A percentile compares a stretch with the other conserved stretches of the same genome.
Conservation (phyloP, 208 protist species). For the Polymyxa betae region DNA sequence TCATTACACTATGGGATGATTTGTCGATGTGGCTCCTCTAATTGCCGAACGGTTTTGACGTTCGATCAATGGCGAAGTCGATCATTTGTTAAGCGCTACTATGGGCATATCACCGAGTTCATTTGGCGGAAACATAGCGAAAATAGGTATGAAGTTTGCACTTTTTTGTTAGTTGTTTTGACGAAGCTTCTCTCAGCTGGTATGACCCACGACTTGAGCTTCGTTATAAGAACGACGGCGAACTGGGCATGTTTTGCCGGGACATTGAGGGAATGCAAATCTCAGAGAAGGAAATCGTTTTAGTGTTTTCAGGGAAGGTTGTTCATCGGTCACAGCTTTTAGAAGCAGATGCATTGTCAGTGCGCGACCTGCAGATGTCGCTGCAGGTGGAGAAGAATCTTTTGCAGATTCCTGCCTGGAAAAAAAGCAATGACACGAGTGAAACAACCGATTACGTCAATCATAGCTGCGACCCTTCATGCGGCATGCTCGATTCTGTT, state of each 20-base stretch:
- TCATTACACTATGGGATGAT: slow-evolving; percentile 45
- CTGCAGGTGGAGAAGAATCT: slow-evolving; percentile 12
- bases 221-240: neutral
- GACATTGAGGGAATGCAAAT: neutral
- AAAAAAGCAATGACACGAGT: slow-evolving; percentile 24
- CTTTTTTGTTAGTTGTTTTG: neutral
- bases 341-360: slow-evolving; percentile 19
- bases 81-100: slow-evolving; percentile 6
- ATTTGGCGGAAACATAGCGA: slow-evolving; percentile 39
- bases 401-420: slow-evolving; percentile 28
- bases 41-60: slow-evolving; percentile 25
- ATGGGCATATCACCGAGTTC: slow-evolving; percentile 15
- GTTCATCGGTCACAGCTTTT: slow-evolving; percentile 22
- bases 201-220: slow-evolving; percentile 25
- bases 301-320: slow-evolving; percentile 39
- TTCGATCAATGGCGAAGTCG: slow-evolving; percentile 42
- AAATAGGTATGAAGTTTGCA: neutral
- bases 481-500: slow-evolving; percentile 43
- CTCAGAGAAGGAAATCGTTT: neutral
- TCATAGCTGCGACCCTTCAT: slow-evolving; percentile 46
- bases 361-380: slow-evolving; percentile 25
- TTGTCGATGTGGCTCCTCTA: neutral
- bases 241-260: slow-evolving; percentile 28
- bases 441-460: slow-evolving; percentile 49
- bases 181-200: slow-evolving; percentile 27